phyloP scores from a whole-genome alignment of 129 eudicot species.

The Flaveria linearis region DNA sequence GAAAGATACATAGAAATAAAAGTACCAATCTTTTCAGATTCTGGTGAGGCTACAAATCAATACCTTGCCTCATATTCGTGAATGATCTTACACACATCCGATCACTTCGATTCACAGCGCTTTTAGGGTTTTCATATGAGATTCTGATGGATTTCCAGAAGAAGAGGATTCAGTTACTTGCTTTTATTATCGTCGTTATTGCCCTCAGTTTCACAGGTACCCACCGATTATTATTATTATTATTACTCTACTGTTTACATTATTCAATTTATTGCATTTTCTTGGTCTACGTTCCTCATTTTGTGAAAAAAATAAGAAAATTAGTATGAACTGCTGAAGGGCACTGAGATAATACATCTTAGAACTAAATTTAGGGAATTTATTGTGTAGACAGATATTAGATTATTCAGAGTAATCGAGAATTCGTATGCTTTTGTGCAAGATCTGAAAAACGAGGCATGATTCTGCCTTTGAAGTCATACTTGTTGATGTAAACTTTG shows the following conservation, averaged over 20 bases:
- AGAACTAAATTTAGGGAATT: neutral
- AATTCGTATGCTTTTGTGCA: neutral
- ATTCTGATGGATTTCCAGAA: constrained; percentile 34
- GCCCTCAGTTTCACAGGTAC: constrained; percentile 40
- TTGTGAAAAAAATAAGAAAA: no score
- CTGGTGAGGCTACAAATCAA: constrained; percentile 23
- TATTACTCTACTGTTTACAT: neutral
- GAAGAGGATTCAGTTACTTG: constrained; percentile 31
- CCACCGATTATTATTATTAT: neutral
- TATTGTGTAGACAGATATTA: neutral
- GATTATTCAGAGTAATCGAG: neutral
- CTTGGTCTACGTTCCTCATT: neutral
- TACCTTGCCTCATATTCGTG: constrained; percentile 24
- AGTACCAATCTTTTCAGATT: neutral
- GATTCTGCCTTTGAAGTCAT: constrained; percentile 8
- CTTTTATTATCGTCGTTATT: constrained; percentile 23
- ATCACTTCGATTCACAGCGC: constrained; percentile 7
- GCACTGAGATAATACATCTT: neutral
- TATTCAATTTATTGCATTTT: constrained; percentile 10
- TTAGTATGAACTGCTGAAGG: no score
- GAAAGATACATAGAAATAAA: neutral
- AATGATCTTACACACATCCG: constrained; percentile 16
- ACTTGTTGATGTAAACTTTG: neutral
- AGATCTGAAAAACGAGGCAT: neutral
- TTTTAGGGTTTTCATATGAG: constrained; percentile 18